phyloP scores from a whole-genome alignment of 2,329 filamentous ascomycete genomes.

The Neopestalotiopsis sp. region DNA sequence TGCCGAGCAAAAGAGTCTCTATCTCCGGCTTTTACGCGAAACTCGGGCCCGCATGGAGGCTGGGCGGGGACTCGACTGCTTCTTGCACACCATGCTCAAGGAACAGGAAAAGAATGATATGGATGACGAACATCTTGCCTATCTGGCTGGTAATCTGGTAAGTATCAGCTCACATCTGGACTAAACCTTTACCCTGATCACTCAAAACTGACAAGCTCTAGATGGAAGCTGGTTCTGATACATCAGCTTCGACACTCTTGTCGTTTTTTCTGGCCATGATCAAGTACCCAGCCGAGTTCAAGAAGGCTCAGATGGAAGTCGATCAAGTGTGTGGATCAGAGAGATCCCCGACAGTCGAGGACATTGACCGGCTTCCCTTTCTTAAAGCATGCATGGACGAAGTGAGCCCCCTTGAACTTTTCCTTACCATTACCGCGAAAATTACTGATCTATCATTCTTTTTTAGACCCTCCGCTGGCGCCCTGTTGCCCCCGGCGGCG shows the following conservation, averaged over 20 bases:
- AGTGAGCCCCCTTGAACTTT: not conserved
- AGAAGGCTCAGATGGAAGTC: constrained; percentile 25
- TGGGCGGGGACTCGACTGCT: constrained; percentile 2
- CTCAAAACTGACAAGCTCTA: not conserved
- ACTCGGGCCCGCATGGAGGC: constrained; percentile 9
- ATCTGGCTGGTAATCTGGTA: constrained; percentile 25
- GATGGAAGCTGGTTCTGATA: constrained; percentile 27
- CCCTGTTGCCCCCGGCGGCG: constrained; percentile 20
- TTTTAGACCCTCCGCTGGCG: constrained; percentile 26
- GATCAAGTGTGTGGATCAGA: constrained; percentile 22
- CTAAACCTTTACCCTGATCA: not conserved
- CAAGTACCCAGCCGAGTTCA: constrained; percentile 22
- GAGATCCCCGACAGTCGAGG: constrained; percentile 19
- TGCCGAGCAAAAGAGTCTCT: constrained; percentile 18
- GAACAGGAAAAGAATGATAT: constrained; percentile 21
- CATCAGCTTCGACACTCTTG: constrained; percentile 17
- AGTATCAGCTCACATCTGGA: not conserved
- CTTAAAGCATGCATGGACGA: constrained; percentile 25
- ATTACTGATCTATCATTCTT: constrained; percentile 14
- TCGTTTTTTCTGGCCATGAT: constrained; percentile 9
- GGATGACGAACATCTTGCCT: constrained; percentile 23
- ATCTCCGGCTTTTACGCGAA: constrained; percentile 19
- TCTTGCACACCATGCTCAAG: constrained; percentile 20
- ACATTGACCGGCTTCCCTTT: constrained; percentile 23
- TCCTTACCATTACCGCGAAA: not conserved